These are phyloP conservation scores for Xerocomus minutiporus DNA, from an alignment of 1,284 basidiomycete genomes.

Conservation along the genomic window DNA sequence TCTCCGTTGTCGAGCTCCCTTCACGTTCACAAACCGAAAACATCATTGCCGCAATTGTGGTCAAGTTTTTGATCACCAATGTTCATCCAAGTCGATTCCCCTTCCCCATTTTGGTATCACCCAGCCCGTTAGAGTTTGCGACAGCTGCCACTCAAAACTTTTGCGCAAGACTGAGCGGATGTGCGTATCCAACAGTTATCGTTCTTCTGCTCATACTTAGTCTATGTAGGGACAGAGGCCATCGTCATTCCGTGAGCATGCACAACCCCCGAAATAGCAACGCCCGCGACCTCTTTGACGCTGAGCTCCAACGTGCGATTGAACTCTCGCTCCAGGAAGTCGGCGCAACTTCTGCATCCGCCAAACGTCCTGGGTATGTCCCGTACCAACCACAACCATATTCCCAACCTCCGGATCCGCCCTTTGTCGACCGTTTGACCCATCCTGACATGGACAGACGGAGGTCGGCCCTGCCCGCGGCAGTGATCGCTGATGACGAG, in stretches of 20 bases:
- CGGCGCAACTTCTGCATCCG: constrained; percentile 44
- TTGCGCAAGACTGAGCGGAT: constrained; percentile 53
- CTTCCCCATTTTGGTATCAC: constrained; percentile 93
- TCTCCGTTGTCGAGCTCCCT: constrained; percentile 86
- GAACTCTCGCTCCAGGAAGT: constrained; percentile 84
- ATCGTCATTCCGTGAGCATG: constrained; percentile 49
- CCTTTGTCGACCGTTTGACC: constrained; percentile 54
- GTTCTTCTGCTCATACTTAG: constrained; percentile 6
- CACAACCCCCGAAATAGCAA: constrained; percentile 48
- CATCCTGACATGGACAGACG: constrained; percentile 36
- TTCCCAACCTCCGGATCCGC: constrained; percentile 67
- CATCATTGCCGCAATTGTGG: constrained; percentile 99
- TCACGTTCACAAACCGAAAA: constrained; percentile 95
- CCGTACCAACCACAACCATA: constrained; percentile 61
- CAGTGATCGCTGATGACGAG: constrained; percentile 57
- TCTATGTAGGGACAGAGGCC: constrained; percentile 38
- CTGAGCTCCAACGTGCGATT: constrained; percentile 91
- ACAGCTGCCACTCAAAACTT: constrained; percentile 79
- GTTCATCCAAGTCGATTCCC: constrained; percentile 81
- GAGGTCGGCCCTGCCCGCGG: constrained; percentile 22
- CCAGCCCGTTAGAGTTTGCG: constrained; percentile 93
- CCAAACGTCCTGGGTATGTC: constrained; percentile 59
- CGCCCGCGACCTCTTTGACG: constrained; percentile 71
- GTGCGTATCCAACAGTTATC: constrained; percentile 27
- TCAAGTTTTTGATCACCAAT: constrained; percentile 92